phyloP scores from a whole-genome alignment of 208 protist genomes.

The Tritrichomonas foetus region DNA sequence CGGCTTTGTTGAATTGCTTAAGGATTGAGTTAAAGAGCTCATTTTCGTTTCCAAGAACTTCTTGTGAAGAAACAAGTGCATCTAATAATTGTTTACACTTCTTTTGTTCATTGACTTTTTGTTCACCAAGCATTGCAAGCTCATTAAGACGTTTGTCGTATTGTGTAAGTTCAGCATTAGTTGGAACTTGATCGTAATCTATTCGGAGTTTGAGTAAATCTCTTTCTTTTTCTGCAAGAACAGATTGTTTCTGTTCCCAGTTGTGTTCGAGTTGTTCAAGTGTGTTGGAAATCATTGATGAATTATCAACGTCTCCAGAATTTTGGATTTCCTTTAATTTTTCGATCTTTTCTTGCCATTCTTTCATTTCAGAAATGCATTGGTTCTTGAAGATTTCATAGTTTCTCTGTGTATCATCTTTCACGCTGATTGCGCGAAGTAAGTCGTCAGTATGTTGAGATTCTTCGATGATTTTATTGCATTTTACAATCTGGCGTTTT shows the following conservation, averaged over 20 bases:
- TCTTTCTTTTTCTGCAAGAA: neutral
- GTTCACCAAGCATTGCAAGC: neutral
- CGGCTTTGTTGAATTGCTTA: neutral
- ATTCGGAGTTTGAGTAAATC: neutral
- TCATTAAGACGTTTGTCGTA: neutral
- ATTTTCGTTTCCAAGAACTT: neutral
- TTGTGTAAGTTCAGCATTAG: slow-evolving; percentile 12
- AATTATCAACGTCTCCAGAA: neutral
- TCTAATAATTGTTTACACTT: neutral
- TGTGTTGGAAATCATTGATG: neutral
- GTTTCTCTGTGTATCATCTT: neutral
- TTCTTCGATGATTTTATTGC: neutral
- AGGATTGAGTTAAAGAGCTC: neutral
- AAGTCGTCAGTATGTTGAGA: neutral
- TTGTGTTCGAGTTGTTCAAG: neutral
- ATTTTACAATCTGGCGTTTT: neutral
- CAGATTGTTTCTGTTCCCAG: neutral
- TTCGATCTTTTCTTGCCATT: neutral
- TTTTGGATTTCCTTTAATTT: neutral
- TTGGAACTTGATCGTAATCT: neutral
- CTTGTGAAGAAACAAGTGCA: neutral
- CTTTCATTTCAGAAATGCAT: neutral
- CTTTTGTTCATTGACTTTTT: neutral
- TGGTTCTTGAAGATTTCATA: neutral
- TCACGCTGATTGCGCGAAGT: neutral